These are phyloP conservation scores for Aspergillus texensis DNA, from an alignment of 2,329 filamentous ascomycete genomes.

Conservation along the genomic window DNA sequence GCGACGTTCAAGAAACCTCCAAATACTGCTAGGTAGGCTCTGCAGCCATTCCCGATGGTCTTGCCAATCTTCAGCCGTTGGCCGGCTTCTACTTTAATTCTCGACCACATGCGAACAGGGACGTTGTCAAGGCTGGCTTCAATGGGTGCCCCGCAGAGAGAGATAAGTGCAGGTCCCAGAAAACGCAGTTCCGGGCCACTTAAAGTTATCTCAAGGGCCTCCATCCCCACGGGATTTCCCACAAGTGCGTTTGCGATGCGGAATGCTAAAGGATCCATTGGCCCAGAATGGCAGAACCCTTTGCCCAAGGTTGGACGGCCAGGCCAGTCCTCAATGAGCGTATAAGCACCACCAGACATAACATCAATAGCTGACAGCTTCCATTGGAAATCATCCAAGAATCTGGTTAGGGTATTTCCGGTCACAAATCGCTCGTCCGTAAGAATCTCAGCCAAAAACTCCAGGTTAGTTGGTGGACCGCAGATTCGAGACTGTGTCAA, in stretches of 20 bases:
- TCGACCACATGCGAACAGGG: slow-evolving; percentile 58
- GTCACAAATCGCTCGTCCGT: slow-evolving; percentile 47
- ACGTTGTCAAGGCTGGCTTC: slow-evolving; percentile 55
- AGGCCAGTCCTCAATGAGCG: slow-evolving; percentile 61
- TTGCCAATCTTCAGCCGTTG: slow-evolving; percentile 60
- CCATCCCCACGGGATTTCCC: slow-evolving; percentile 56
- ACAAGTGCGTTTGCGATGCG: slow-evolving; percentile 63
- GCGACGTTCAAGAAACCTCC: slow-evolving; percentile 60
- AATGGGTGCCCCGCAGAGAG: slow-evolving; percentile 60
- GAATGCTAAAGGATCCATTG: slow-evolving; percentile 64
- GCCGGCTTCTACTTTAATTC: slow-evolving; percentile 53
- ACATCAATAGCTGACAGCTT: slow-evolving; percentile 58
- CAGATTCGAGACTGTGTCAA: slow-evolving; percentile 52
- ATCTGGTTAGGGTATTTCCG: slow-evolving; percentile 61
- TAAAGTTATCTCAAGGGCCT: slow-evolving; percentile 63
- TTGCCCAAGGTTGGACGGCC: slow-evolving; percentile 59
- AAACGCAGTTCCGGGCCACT: slow-evolving; percentile 63
- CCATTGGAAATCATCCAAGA: slow-evolving; percentile 56
- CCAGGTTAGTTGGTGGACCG: slow-evolving; percentile 61
- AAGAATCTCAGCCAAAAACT: slow-evolving; percentile 58
- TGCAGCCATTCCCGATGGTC: slow-evolving; percentile 55
- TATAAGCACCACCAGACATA: slow-evolving; percentile 59
- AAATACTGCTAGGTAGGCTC: slow-evolving; percentile 61
- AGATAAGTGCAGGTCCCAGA: slow-evolving; percentile 55
- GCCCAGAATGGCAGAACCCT: slow-evolving; percentile 62